These are phyloP conservation scores for Arxiozyma heterogenica DNA, from an alignment of 1,139 yeast species.

Conservation along the genomic window DNA sequence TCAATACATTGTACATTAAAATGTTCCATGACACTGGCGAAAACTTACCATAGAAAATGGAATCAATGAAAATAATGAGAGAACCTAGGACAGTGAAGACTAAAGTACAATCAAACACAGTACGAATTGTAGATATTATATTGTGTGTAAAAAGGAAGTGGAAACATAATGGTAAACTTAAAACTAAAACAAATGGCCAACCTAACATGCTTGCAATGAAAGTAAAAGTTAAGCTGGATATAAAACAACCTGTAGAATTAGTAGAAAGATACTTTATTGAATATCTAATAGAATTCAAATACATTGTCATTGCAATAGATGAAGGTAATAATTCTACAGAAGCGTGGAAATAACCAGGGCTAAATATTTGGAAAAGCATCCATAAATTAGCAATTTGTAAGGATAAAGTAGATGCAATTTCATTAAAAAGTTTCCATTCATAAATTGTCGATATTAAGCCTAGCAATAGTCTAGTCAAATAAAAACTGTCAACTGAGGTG, in stretches of 20 bases:
- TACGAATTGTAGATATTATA: slow-evolving; percentile 23
- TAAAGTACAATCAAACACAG: slow-evolving; percentile 30
- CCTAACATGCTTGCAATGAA: slow-evolving; percentile 69
- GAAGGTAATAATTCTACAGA: slow-evolving; percentile 80
- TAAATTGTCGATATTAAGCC: slow-evolving; percentile 41
- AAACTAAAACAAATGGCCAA: slow-evolving; percentile 79
- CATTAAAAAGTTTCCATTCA: slow-evolving; percentile 22
- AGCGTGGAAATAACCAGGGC: slow-evolving; percentile 63
- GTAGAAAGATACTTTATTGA: slow-evolving; percentile 23
- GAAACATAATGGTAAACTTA: slow-evolving; percentile 51
- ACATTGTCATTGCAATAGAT: slow-evolving; percentile 66
- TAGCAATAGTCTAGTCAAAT: slow-evolving; percentile 45
- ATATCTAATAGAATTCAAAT: slow-evolving; percentile 42
- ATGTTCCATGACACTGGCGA: slow-evolving; percentile 75
- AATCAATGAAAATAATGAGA: slow-evolving; percentile 45
- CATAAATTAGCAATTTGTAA: slow-evolving; percentile 35
- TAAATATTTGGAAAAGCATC: slow-evolving; percentile 27
- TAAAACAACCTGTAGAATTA: slow-evolving; percentile 22
- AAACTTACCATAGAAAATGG: slow-evolving; percentile 51
- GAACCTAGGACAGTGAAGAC: slow-evolving; percentile 31
- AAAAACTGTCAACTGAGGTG: slow-evolving; percentile 34
- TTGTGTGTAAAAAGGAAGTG: slow-evolving; percentile 22
- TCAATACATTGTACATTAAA: slow-evolving; percentile 71
- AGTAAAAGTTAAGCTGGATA: slow-evolving; percentile 37
- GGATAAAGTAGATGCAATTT: slow-evolving; percentile 19